Evolutionary conservation across 345 rosid genomes (phyloP).

Genomic region (Erysimum cheiranthoides): DNA sequence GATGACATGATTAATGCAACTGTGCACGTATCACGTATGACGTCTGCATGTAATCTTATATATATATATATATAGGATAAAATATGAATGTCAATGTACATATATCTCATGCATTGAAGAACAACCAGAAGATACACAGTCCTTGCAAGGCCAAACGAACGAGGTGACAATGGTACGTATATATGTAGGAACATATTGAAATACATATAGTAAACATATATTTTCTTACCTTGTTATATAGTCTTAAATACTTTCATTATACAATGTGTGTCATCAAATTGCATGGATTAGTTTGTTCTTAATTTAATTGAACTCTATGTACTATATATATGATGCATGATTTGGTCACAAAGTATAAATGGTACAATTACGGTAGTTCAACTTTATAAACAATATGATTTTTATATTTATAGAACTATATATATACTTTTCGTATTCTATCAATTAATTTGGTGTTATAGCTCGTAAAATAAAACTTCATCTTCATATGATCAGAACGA

Average conservation of each 20-base stretch:
- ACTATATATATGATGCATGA: neutral
- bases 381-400: neutral
- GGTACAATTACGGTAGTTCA: neutral
- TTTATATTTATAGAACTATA: neutral
- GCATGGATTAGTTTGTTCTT: neutral
- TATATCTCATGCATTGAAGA: neutral
- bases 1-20: neutral
- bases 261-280: neutral
- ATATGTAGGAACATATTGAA: neutral
- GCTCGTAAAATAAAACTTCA: neutral
- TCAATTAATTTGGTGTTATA: neutral
- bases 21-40: conserved; percentile 4
- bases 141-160: neutral
- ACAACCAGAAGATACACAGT: conserved; percentile 11
- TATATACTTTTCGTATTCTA: neutral
- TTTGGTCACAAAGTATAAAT: neutral
- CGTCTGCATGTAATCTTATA: conserved; percentile 23
- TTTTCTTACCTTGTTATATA: neutral
- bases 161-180: conserved; percentile 10
- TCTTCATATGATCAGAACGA: conserved; percentile 12
- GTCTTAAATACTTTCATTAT: neutral
- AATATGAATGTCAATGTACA: neutral
- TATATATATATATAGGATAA: neutral
- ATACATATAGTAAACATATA: neutral
- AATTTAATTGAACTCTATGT: neutral